phyloP scores from a whole-genome alignment of 75 land plant genomes.

The Pseudotsuga menziesii region DNA sequence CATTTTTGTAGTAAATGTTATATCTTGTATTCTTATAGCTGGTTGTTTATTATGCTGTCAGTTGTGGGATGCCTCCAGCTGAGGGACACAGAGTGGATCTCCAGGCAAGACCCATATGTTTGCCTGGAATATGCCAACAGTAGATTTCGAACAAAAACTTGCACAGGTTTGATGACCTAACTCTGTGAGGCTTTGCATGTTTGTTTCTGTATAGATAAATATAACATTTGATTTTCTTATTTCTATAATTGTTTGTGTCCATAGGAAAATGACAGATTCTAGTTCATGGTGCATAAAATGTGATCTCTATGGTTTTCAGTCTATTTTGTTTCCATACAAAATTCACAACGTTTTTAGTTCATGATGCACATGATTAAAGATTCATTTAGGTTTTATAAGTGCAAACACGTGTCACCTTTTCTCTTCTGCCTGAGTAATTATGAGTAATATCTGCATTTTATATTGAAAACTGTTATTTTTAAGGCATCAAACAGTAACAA shows the following conservation, averaged over 20 bases:
- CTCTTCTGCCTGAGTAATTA: not conserved
- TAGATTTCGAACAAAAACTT: constrained; percentile 69
- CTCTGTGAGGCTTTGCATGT: not conserved
- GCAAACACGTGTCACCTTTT: not conserved
- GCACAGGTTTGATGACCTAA: constrained; percentile 48
- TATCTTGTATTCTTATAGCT: not conserved
- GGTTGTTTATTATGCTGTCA: constrained; percentile 12
- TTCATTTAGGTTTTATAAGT: not conserved
- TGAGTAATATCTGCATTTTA: not conserved
- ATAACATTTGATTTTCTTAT: not conserved
- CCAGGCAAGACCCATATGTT: constrained; percentile 90
- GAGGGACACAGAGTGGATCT: constrained; percentile 88
- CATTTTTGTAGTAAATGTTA: not conserved
- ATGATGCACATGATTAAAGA: no score
- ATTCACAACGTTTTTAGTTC: no score
- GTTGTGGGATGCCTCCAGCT: constrained; percentile 85
- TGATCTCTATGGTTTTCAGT: not conserved
- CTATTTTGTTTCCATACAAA: no score
- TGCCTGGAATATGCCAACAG: constrained; percentile 69
- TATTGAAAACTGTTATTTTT: not conserved
- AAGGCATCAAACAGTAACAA: not conserved
- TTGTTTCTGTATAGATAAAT: not conserved
- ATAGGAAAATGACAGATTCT: not conserved
- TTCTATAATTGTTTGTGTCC: not conserved
- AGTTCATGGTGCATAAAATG: not conserved